These are phyloP conservation scores for Lachancea cidri DNA, from an alignment of 805 yeast genomes.

Conservation along the genomic window DNA sequence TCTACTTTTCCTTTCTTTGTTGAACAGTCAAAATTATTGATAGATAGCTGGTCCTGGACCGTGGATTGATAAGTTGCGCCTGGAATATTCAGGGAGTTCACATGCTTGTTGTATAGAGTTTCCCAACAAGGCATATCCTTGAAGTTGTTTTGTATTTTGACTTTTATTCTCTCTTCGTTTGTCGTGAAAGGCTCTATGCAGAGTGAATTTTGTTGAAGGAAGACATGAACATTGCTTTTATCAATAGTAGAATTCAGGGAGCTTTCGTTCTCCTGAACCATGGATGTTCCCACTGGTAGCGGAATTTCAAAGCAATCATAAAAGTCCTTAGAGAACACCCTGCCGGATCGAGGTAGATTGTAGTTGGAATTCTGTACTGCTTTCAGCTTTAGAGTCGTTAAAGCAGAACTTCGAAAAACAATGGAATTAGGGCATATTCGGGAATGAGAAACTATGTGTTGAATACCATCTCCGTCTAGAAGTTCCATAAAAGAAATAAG, in stretches of 20 bases:
- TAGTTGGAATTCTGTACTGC: conserved; percentile 41
- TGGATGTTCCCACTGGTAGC: conserved; percentile 26
- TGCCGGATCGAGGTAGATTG: conserved; percentile 35
- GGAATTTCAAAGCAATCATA: conserved; percentile 27
- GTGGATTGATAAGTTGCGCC: conserved; percentile 21
- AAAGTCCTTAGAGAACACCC: conserved; percentile 28
- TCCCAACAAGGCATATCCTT: conserved; percentile 23
- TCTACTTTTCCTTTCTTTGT: conserved; percentile 52
- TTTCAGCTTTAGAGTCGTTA: conserved; percentile 51
- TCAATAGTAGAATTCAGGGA: conserved; percentile 13
- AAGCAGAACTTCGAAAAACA: conserved; percentile 51
- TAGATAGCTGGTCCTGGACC: conserved; percentile 27
- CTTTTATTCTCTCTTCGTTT: conserved; percentile 12
- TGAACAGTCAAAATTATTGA: conserved; percentile 32
- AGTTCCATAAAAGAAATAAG: conserved; percentile 47
- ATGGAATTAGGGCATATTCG: conserved; percentile 56
- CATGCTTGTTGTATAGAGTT: conserved; percentile 20
- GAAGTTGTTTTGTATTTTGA: conserved; percentile 7
- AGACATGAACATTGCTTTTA: conserved; percentile 23
- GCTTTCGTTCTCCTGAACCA: conserved; percentile 20
- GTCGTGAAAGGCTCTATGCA: conserved; percentile 22
- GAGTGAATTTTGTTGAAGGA: conserved; percentile 15
- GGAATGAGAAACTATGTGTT: conserved; percentile 73
- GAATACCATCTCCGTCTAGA: conserved; percentile 43
- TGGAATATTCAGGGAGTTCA: conserved; percentile 26